phyloP scores from a whole-genome alignment of 495 filamentous ascomycete genomes.

The Talaromyces nanjingensis region DNA sequence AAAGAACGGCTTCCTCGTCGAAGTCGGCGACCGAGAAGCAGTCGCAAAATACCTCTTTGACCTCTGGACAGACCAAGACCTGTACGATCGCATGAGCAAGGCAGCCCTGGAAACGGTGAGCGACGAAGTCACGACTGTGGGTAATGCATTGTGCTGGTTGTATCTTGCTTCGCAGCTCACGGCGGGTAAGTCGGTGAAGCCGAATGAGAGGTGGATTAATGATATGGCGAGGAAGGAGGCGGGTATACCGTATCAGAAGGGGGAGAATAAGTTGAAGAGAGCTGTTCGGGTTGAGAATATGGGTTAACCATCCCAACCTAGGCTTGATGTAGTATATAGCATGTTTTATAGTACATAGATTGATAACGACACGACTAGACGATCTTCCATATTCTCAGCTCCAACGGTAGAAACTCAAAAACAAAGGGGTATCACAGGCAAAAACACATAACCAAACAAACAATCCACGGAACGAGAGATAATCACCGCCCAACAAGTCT shows the following conservation, averaged over 20 bases:
- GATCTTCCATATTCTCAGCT: neutral
- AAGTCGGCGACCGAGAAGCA: conserved; percentile 62
- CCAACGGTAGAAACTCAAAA: neutral
- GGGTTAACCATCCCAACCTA: conserved; percentile 12
- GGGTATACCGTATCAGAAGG: conserved; percentile 47
- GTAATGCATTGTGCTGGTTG: conserved; percentile 71
- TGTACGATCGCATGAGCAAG: conserved; percentile 61
- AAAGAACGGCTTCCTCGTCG: conserved; percentile 71
- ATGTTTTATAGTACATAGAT: neutral
- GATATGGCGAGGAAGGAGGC: conserved; percentile 70
- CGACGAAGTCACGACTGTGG: conserved; percentile 79
- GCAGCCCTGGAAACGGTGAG: conserved; percentile 60
- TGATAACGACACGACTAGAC: neutral
- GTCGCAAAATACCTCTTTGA: conserved; percentile 65
- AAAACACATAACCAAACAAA: neutral
- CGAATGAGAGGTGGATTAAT: conserved; percentile 61
- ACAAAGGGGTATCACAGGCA: conserved; percentile 6
- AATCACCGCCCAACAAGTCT: conserved; percentile 31
- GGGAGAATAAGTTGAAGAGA: conserved; percentile 54
- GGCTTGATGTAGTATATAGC: neutral
- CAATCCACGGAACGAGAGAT: conserved; percentile 14
- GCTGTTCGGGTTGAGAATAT: conserved; percentile 27
- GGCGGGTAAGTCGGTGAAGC: conserved; percentile 39
- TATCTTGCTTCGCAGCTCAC: conserved; percentile 63
- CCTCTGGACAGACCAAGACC: conserved; percentile 58